Evolutionary conservation across 2,329 filamentous ascomycete species (phyloP).

Genomic region (Fusarium dlaminii): DNA sequence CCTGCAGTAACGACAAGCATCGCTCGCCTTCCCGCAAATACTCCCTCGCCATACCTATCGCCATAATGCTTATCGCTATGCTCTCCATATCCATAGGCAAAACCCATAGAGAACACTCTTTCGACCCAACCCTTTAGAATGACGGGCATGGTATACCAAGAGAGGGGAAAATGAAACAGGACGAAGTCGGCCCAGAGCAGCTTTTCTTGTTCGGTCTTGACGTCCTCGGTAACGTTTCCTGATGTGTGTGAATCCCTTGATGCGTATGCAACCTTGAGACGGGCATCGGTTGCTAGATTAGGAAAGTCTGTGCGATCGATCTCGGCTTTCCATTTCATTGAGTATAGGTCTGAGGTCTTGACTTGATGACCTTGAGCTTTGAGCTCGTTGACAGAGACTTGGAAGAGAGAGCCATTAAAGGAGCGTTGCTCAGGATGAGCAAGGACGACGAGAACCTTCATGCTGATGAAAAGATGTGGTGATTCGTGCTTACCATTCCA

Average conservation of each 20-base stretch:
- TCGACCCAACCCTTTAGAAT: constrained; percentile 28
- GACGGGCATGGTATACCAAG: constrained; percentile 24
- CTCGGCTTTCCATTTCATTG: constrained; percentile 26
- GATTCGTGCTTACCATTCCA: not conserved
- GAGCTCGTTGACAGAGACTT: constrained; percentile 4
- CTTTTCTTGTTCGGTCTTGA: constrained; percentile 25
- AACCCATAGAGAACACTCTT: constrained; percentile 11
- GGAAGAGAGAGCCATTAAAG: constrained; percentile 11
- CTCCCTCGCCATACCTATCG: constrained; percentile 25
- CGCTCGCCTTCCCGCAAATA: not conserved
- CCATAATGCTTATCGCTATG: constrained; percentile 10
- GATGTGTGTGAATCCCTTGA: not conserved
- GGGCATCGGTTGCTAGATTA: not conserved
- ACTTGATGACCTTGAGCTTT: constrained; percentile 21
- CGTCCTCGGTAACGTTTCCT: constrained; percentile 16
- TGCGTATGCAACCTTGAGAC: not conserved
- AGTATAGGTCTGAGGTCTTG: constrained; percentile 18
- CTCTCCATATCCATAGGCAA: constrained; percentile 15
- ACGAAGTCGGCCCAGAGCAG: constrained; percentile 16
- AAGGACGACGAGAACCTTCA: constrained; percentile 19
- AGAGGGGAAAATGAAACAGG: constrained; percentile 23
- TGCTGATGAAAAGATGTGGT: not conserved
- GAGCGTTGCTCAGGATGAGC: constrained; percentile 25
- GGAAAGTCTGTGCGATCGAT: constrained; percentile 15
- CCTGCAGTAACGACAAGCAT: constrained; percentile 3